A percentile compares a stretch with the other conserved stretches of the same genome.
Evolutionary conservation across 2,329 filamentous ascomycete species (phyloP).

Genomic region (Fusarium nodosum): DNA sequence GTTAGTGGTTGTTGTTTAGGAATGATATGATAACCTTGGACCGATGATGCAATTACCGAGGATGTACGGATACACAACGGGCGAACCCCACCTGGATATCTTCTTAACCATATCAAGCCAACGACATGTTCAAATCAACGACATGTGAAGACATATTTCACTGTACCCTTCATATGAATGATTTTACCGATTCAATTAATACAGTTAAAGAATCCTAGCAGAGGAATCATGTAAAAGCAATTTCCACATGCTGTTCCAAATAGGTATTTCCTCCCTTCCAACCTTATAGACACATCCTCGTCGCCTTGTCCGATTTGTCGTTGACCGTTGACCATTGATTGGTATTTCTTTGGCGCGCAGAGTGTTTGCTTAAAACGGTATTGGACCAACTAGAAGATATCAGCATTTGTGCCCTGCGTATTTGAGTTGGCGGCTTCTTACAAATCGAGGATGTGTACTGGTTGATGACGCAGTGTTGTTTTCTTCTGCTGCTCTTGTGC

Average conservation of each 20-base stretch:
- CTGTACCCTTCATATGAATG: neutral
- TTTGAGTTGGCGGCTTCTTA: neutral
- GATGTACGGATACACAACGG: constrained; percentile 17
- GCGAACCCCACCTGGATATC: constrained; percentile 14
- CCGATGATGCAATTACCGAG: constrained; percentile 47
- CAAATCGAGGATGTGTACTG: constrained; percentile 7
- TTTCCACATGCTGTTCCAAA: constrained; percentile 10
- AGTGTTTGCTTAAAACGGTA: neutral
- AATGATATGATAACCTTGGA: constrained; percentile 36
- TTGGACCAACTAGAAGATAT: constrained; percentile 21
- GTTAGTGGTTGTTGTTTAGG: constrained; percentile 10
- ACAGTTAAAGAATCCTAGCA: neutral
- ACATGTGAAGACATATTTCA: constrained; percentile 21
- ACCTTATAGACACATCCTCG: neutral
- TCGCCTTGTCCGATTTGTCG: neutral
- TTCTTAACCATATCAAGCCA: constrained; percentile 17
- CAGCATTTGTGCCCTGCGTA: neutral
- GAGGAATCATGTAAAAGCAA: constrained; percentile 8
- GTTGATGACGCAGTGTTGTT: neutral
- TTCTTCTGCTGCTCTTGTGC: constrained; percentile 16
- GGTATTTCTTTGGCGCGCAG: neutral
- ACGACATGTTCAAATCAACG: constrained; percentile 33
- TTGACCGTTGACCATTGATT: neutral
- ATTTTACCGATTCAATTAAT: constrained; percentile 10
- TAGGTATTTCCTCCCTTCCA: constrained; percentile 9